Base-by-base conservation (phyloP, 352 stramenopile species). In the Globisporangium megalacanthum region DNA sequence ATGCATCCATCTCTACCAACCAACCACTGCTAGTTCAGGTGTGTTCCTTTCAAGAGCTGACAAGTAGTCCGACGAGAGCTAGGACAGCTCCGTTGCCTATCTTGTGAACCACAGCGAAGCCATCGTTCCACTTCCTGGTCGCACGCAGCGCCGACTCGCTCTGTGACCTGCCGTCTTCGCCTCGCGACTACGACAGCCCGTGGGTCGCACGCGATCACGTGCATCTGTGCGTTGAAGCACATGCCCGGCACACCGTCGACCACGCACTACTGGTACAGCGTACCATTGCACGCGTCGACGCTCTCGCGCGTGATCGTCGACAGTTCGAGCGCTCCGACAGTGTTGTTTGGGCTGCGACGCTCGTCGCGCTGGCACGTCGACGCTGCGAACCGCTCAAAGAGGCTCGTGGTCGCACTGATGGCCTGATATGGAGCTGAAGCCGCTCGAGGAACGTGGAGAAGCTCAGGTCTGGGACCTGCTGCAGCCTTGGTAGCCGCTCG, bases 211-310 rank as follows among this genome's bases (percentile, higher is more conserved):
- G 62, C 54, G 2, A 79, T 62, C 2, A 51, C 45, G 56, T 70
- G 71, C 46, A 72, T 66, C 15, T 62, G 44, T 2, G 64, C 58
- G 46, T 73, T 75, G 49, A 66, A 78, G 52, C 72, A 77, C 62
- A 77, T 77, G 1, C 63, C 63, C 11, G 31, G 3, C 45, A 65
- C 52, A 1, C 49, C 59, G 22, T 19, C 54, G 25, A 65, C 33
- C 3, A 17, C 7, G 39, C 75, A 82, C 49, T 73, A 44, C n/a
- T 67, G 62, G 52, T 73, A 80, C 33, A 80, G 50, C 3, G 58
- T 73, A 1, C 74, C 74, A 42, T 77, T 68, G 62, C 71, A 83
- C 11, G 66, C 52, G 8, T 58, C 49, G 56, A 74, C 68, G 19
- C 52, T 61, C 9, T n/a, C 53, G 7, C 29, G 31, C 1, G 67